These are phyloP conservation scores for Amoebophrya sp. DNA, from an alignment of 169 alveolate genomes.

Conservation along the genomic window DNA sequence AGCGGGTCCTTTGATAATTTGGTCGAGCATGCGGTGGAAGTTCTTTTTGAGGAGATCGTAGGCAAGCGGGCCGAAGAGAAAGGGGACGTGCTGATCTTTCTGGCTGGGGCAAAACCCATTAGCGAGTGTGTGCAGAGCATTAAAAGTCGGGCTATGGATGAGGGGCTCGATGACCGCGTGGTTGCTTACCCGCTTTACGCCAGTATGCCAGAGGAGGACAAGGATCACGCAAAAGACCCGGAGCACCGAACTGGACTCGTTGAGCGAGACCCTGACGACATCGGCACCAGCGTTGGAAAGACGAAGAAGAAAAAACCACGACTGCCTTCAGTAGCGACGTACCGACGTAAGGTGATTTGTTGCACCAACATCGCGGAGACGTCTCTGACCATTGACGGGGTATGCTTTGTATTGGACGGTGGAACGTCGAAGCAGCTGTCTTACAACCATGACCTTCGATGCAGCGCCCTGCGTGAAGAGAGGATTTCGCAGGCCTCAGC, in stretches of 20 bases:
- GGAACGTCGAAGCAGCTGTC: background rate
- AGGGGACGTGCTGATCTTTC: background rate
- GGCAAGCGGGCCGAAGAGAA: background rate
- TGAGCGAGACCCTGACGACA: background rate
- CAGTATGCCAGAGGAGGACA: background rate
- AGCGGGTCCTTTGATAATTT: no score
- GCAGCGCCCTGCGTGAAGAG: background rate
- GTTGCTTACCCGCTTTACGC: background rate
- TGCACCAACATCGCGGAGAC: conserved; percentile 26
- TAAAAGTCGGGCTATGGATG: background rate
- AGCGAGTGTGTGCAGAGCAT: background rate
- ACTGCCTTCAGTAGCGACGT: no score
- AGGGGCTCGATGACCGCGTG: background rate
- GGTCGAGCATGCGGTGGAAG: background rate
- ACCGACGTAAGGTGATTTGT: background rate
- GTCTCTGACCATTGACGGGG: background rate
- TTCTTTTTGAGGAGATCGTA: background rate
- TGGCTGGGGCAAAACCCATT: background rate
- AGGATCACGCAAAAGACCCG: background rate
- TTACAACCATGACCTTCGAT: background rate
- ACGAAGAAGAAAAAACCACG: no score
- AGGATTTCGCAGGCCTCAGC: background rate
- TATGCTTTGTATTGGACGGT: background rate
- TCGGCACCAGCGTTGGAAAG: background rate
- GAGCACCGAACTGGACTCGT: background rate